Base-by-base conservation (phyloP, 371 early-diverging fungal species). In the Mucor plumbeus region DNA sequence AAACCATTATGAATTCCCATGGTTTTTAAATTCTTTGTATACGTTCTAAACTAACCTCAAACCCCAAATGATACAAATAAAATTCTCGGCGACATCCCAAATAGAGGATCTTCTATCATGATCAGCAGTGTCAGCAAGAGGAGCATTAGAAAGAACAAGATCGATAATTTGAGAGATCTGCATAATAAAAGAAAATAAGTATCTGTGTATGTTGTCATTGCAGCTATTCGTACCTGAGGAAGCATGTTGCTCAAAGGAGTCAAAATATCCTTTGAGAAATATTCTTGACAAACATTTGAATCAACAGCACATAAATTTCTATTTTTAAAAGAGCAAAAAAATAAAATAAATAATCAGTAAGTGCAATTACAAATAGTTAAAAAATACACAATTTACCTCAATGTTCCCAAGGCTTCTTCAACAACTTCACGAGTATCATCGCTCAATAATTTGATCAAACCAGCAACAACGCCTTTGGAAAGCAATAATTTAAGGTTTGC, bases 381-480 rank as follows among this genome's bases (percentile, higher is more conserved):
- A 26, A 38, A 38, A 7, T 10, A 44, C n/a, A 17, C 43, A 6
- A 21, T 57, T 62, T 71, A 85, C 86, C 89, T 79, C 38, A 94
- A 74, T 3, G 95, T 91, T 38, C 97, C 96, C 7, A 91, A 68
- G 14, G 87, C 83, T 69, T 95, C 95, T 48, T 91, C 87, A 8
- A 91, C 82, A 7, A 94, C 94, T 47, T 92, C 94, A 14, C 85
- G 82, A 7, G 87, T 80, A 19, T 85, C 65, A 65, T 96, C 95
- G 4, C 86, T 85, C 36, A 96, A 73, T 8, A 89, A 83, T 36
- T 88, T 89, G 36, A 95, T 80, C 47, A 96, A 77, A 9, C 75
- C 73, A n/a, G 78, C 81, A 17, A 92, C 75, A 21, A 92, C 72
- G 68, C 90, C 88, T 56, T 88, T 90, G 53, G 91, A 85, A 21